Conservation (phyloP, 108 stramenopile species). For the Cyclotella sp. region DNA sequence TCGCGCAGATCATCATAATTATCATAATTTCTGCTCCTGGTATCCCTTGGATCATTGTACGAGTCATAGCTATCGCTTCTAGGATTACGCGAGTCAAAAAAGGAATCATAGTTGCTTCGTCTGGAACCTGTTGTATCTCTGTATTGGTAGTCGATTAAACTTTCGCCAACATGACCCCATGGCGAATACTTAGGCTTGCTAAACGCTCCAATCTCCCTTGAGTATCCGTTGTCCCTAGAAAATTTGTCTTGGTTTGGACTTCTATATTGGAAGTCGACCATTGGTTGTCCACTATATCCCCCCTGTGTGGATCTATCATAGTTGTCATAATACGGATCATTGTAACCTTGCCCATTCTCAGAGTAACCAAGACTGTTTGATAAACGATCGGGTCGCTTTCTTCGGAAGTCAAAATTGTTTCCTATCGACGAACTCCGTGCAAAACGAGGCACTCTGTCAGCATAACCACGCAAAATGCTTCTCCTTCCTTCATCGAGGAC, state of each 20-base stretch:
- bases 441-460: slow-evolving; percentile 6
- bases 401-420: slow-evolving; percentile 8
- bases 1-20: background rate
- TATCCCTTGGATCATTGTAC: background rate
- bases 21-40: background rate
- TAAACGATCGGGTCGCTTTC: slow-evolving; percentile 7
- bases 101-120: slow-evolving; percentile 13
- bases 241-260: background rate
- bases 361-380: slow-evolving; percentile 2
- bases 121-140: background rate
- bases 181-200: slow-evolving; percentile 12
- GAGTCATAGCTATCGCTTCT: background rate
- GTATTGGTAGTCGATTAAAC: slow-evolving; percentile 11
- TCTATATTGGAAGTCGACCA: slow-evolving; percentile 3
- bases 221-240: background rate
- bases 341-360: background rate
- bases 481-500: slow-evolving; percentile 8
- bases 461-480: background rate
- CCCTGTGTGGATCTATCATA: slow-evolving; percentile 10
- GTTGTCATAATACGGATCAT: background rate
- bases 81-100: background rate
- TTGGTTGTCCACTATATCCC: background rate
- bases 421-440: slow-evolving; percentile 8
- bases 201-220: slow-evolving; percentile 9
- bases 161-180: slow-evolving; percentile 13